Evolutionary conservation across 2,329 filamentous ascomycete species (phyloP).

Genomic region (Colletotrichum tofieldiae): DNA sequence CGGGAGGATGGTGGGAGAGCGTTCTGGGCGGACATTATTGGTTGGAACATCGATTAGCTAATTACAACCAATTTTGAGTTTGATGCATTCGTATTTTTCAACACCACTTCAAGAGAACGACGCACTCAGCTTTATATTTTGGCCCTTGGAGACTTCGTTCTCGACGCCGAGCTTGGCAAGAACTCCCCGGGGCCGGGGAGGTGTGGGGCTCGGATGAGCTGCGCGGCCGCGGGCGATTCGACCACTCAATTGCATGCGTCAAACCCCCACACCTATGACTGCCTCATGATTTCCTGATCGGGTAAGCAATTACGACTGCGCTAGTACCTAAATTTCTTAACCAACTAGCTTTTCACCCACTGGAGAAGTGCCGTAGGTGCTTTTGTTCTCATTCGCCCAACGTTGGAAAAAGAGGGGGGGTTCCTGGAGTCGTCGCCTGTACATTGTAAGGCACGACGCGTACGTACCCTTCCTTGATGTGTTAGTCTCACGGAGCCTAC

Average conservation of each 20-base stretch:
- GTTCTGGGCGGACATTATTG: constrained; percentile 5
- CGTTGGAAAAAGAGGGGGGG: too few species aligned
- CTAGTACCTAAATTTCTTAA: neutral
- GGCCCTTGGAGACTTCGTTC: too few species aligned
- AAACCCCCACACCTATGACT: neutral
- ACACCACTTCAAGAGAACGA: neutral
- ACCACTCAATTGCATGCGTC: neutral
- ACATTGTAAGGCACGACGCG: too few species aligned
- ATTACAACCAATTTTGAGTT: neutral
- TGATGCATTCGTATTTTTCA: neutral
- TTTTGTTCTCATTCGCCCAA: neutral
- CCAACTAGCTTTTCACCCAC: neutral
- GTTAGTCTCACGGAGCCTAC: too few species aligned
- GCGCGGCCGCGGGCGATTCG: neutral
- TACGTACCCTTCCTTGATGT: too few species aligned
- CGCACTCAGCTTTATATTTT: neutral
- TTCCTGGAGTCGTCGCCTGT: too few species aligned
- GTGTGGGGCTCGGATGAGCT: neutral
- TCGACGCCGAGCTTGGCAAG: neutral
- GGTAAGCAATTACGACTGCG: constrained; percentile 31
- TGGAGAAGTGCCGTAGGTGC: neutral
- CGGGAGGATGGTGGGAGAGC: constrained; percentile 3
- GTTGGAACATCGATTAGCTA: neutral
- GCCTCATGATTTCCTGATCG: constrained; percentile 19
- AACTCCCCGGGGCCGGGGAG: neutral